Conservation (phyloP, 1,284 basidiomycete genomes). For the Cryptococcus sp. region DNA sequence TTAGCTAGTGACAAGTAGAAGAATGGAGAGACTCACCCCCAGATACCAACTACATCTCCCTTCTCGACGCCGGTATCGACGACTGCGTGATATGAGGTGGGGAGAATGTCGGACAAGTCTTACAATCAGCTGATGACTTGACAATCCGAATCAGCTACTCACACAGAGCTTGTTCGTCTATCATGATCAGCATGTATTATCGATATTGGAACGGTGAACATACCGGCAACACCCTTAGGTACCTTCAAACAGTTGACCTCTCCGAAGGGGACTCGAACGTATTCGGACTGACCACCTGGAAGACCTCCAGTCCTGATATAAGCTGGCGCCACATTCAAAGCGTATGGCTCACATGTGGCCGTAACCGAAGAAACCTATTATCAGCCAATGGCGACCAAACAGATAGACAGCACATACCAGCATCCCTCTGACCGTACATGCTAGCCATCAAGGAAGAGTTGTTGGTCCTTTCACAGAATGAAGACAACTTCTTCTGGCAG, state of each 20-base stretch:
- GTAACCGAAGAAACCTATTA: slow-evolving; percentile 58
- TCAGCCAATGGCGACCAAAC: background rate
- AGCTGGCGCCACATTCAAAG: background rate
- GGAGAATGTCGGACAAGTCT: slow-evolving; percentile 65
- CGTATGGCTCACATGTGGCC: slow-evolving; percentile 29
- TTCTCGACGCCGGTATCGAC: slow-evolving; percentile 55
- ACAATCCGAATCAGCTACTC: slow-evolving; percentile 3
- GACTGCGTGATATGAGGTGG: slow-evolving; percentile 63
- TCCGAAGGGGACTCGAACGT: slow-evolving; percentile 61
- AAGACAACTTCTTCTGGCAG: slow-evolving; percentile 67
- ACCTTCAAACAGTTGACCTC: slow-evolving; percentile 65
- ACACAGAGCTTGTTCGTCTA: slow-evolving; percentile 33
- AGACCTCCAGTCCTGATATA: slow-evolving; percentile 57
- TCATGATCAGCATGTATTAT: background rate
- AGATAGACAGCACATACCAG: slow-evolving; percentile 41
- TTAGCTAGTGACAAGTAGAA: background rate
- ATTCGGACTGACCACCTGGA: slow-evolving; percentile 60
- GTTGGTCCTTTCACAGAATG: slow-evolving; percentile 69
- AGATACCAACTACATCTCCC: slow-evolving; percentile 52
- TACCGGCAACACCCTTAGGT: slow-evolving; percentile 62
- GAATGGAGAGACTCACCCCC: slow-evolving; percentile 24
- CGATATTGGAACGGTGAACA: slow-evolving; percentile 33
- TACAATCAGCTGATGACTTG: background rate
- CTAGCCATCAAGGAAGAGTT: slow-evolving; percentile 57
- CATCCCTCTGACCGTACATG: slow-evolving; percentile 66